Base-by-base conservation (phyloP, 2,329 filamentous ascomycete species). In the Colletotrichum destructivum region DNA sequence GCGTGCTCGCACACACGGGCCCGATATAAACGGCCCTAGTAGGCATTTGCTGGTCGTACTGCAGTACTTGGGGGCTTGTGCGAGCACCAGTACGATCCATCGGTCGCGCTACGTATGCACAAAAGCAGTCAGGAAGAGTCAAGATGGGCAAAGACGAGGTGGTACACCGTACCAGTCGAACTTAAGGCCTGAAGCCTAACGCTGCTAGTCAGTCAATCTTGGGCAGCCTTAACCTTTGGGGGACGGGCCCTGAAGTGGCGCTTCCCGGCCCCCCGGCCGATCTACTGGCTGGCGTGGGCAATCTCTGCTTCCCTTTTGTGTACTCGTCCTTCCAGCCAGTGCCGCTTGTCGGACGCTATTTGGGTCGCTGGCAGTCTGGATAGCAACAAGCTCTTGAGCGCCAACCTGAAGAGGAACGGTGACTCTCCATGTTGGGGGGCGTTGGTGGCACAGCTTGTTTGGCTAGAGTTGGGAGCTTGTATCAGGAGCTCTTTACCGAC, bases 251-350 rank as follows among this genome's bases (percentile, higher is more conserved):
- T 23, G 21, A 62, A 23, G 59, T 71, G 64, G 69, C 64, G 63
- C 51, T 31, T 59, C 46, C 64, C 51, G 23, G 26, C 13, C 38
- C 46, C 68, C 69, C 23, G 52, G 69, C 59, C 68, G 57, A 68
- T 71, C 64, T 47, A 68, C 69, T 62, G 31, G 56, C 42, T 61
- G 64, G 68, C 68, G 64, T 68, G 68, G 64, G 46, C 42, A 70
- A 55, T 66, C 61, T 62, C 63, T 52, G 54, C 23, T 65, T 70
- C 40, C 56, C 51, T 62, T 51, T 68, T 71, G 40, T 23, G 38
- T 40, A 35, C 57, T 49, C 54, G 62, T 35, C 47, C 12, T 66
- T 55, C 67, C 47, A 51, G 60, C 31, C 35, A 31, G n/a, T 51
- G 62, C 57, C 44, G 47, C 23, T 40, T 71, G 47, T 21, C 44